Conservation (phyloP, 306 rosid species). For the Quillaja saponaria region DNA sequence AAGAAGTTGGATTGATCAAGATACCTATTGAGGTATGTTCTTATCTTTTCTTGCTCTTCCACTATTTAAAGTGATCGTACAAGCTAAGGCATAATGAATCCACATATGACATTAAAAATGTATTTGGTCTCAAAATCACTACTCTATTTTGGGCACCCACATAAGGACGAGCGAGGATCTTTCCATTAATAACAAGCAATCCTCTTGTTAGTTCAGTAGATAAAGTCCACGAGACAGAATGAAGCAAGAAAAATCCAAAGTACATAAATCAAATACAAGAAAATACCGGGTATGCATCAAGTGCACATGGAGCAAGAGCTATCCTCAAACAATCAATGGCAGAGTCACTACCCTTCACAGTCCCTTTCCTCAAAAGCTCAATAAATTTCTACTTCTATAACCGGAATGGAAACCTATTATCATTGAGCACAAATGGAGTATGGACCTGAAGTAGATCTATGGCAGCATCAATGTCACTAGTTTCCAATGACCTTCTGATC, state of each 20-base stretch:
- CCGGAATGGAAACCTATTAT: slow-evolving; percentile 84
- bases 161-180: no score
- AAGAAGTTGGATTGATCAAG: no score
- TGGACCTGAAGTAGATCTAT: slow-evolving; percentile 71
- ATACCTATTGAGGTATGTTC: no score
- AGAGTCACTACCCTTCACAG: slow-evolving; percentile 67
- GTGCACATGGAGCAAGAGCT: slow-evolving; percentile 97
- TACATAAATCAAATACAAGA: background rate
- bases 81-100: no score
- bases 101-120: no score
- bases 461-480: slow-evolving; percentile 70
- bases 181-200: no score
- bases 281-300: slow-evolving; percentile 91
- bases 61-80: no score
- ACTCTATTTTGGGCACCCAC: no score
- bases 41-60: no score
- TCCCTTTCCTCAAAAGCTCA: slow-evolving; percentile 91
- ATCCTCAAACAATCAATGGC: slow-evolving; percentile 83
- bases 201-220: no score
- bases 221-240: background rate
- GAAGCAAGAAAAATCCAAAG: background rate
- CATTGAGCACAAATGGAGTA: slow-evolving; percentile 78
- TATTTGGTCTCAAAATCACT: no score
- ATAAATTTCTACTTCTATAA: slow-evolving; percentile 90
- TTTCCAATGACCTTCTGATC: slow-evolving; percentile 72